Evolutionary conservation across 2,329 filamentous ascomycete species (phyloP), one percentile per base, ranked within the genome.

Genomic region (Gremmenia infestans): DNA sequence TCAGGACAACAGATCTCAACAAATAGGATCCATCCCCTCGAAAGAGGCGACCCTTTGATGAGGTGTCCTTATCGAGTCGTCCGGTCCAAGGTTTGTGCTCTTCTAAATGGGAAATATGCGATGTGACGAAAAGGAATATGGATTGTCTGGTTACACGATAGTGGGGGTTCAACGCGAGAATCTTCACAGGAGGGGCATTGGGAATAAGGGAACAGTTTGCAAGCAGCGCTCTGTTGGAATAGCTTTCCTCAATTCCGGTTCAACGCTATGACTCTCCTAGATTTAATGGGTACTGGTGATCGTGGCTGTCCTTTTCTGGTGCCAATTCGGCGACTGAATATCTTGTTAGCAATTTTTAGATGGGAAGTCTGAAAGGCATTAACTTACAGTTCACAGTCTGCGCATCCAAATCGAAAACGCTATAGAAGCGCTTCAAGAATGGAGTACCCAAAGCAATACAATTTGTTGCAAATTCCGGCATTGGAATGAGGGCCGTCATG

Each of bases 351-450:
- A 22, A 2, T 8, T 14, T 12, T 6, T 9, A 32, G 5, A n/a
- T 32, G 28, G 9, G 12, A 48, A n/a, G 12, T 12, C 5, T 17
- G 11, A 28, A 22, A 23, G 14, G 23, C 12, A 14, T 22, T 15
- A 35, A n/a, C 23, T 35, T 48, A 48, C 45, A 32, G 25, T 52
- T 57, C 23, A 60, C 55, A 28, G 48, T 53, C 17, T 45, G 49
- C 37, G 54, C 48, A 51, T 52, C 48, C 39, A 52, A 49, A 45
- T 60, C 35, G 48, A 60, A 59, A 3, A 60, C 51, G 4, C 17
- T 28, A 53, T 51, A 54, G 46, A 55, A 59, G 9, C 46, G 39
- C 42, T 52, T 57, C 46, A 60, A 32, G 28, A 60, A 60, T 5
- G 50, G 51, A 22, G 52, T 52, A 17, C 59, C 57, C 23, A 60